Conservation (phyloP, 2,329 filamentous ascomycete genomes). For the Penicillium sp. region DNA sequence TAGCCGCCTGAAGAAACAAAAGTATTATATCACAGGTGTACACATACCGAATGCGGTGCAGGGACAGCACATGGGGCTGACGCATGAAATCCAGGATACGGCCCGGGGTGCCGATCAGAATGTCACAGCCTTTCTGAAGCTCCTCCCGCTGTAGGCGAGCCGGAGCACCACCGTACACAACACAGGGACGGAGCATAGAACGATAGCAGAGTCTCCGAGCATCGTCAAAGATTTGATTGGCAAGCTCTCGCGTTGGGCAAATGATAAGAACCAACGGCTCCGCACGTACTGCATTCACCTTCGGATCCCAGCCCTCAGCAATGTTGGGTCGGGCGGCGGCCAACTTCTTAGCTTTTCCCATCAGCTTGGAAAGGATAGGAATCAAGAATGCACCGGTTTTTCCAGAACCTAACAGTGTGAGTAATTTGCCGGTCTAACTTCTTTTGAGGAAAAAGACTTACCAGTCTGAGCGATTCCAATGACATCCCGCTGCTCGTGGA, state of each 20-base stretch:
- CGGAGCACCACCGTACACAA: slow-evolving; percentile 84
- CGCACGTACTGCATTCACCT: slow-evolving; percentile 65
- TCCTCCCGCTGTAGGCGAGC: slow-evolving; percentile 72
- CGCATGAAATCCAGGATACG: slow-evolving; percentile 84
- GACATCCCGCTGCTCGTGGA: slow-evolving; percentile 77
- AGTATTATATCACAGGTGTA: not conserved
- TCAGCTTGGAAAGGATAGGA: slow-evolving; percentile 85
- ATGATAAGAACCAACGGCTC: slow-evolving; percentile 89
- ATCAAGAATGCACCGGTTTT: slow-evolving; percentile 95
- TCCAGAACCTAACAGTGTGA: slow-evolving; percentile 74
- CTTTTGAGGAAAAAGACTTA: slow-evolving; percentile 51
- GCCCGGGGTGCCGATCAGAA: slow-evolving; percentile 87
- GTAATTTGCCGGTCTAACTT: not conserved
- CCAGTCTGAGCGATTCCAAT: slow-evolving; percentile 93
- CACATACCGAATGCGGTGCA: slow-evolving; percentile 74
- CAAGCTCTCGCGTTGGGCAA: slow-evolving; percentile 85
- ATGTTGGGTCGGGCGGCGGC: slow-evolving; percentile 74
- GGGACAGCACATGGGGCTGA: slow-evolving; percentile 69
- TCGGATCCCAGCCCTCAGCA: slow-evolving; percentile 59
- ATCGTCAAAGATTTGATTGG: slow-evolving; percentile 94
- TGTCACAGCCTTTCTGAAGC: slow-evolving; percentile 82
- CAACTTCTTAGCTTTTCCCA: slow-evolving; percentile 93
- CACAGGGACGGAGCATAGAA: slow-evolving; percentile 89
- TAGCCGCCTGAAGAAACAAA: not conserved
- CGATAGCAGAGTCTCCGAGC: slow-evolving; percentile 91